A percentile compares a stretch with the other conserved stretches of the same genome.
These are phyloP conservation scores for Fusarium siculi DNA, from an alignment of 2,329 filamentous ascomycete species.

Conservation along the genomic window DNA sequence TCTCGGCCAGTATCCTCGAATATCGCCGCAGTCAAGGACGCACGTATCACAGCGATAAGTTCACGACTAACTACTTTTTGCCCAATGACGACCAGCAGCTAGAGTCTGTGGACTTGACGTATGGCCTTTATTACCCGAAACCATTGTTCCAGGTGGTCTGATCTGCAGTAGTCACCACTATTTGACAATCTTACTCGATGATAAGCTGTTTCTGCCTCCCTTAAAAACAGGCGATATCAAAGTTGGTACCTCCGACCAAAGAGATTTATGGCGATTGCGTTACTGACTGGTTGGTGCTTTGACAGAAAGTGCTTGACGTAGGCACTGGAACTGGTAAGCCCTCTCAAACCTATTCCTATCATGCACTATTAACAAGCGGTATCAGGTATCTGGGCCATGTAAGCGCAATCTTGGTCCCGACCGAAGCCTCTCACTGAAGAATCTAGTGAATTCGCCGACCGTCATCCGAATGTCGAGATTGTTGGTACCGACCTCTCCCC, in stretches of 20 bases:
- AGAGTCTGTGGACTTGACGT: conserved; percentile 22
- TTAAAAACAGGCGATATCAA: background rate
- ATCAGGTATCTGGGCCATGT: conserved; percentile 30
- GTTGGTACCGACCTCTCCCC: conserved; percentile 37
- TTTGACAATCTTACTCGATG: conserved; percentile 6
- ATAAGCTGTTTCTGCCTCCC: conserved; percentile 6
- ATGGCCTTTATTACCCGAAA: background rate
- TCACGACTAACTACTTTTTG: conserved; percentile 10
- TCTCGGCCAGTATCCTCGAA: conserved; percentile 18
- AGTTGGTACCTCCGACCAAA: background rate
- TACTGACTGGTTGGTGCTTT: background rate
- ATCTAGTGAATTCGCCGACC: conserved; percentile 34
- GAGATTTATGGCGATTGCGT: rapidly evolving
- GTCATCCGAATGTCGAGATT: conserved; percentile 23
- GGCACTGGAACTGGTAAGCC: conserved; percentile 21
- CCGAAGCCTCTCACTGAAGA: rapidly evolving
- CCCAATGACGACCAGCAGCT: conserved; percentile 23
- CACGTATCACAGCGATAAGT: conserved; percentile 29
- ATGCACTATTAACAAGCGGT: background rate
- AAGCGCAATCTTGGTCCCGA: too few species aligned
- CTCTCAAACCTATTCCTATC: rapidly evolving
- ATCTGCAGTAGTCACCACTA: conserved; percentile 4
- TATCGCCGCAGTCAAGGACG: conserved; percentile 26
- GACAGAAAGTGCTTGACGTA: conserved; percentile 17
- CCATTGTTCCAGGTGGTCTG: background rate